Base-by-base conservation (phyloP, 208 protist genomes). In the Herpetomonas tarakana region DNA sequence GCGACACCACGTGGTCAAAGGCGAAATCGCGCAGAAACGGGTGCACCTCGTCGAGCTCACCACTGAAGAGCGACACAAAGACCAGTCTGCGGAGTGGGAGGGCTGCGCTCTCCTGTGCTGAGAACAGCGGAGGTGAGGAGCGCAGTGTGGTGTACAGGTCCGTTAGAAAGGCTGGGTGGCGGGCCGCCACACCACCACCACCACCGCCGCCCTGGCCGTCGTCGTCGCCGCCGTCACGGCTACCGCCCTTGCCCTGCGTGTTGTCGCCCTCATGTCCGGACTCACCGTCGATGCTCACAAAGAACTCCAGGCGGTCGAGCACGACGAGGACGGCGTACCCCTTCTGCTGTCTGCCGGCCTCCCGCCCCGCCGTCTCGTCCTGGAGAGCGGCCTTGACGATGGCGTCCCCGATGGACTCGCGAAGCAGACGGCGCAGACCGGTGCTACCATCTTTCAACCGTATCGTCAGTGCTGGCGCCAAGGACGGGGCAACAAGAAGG, bases 261-360 rank as follows among this genome's bases (percentile, higher is more conserved):
- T 1, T 29, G 9, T 11, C 52, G 2, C 51, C 12, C 18, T 14
- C 47, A 19, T n/a, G 26, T 9, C 56, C 12, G 18, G 16, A 29
- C 22, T 22, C 35, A 3, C 66, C 60, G 21, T 65, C 61, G 7
- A 59, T 1, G 2, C 16, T 38, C 16, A 86, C 44, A 27, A 87
- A 91, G 52, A 81, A 68, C 63, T 91, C 78, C 0, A 83, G 31
- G 69, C 88, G 87, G 41, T 93, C 83, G 16, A 93, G 38, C 27
- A 89, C 72, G 11, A 93, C 52, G 19, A 86, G 26, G 2, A 88
- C 52, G 6, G 68, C 6, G 7, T 66, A 45, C 9, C 59, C 46
- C 0, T 30, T 28, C 16, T 46, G 50, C 7, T 55, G 7, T 35
- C 22, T 27, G 18, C 6, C 27, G 12, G 25, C 45, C 18, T 27